Base-by-base conservation (phyloP, 768 basidiomycete genomes). In the Megacollybia marginata region DNA sequence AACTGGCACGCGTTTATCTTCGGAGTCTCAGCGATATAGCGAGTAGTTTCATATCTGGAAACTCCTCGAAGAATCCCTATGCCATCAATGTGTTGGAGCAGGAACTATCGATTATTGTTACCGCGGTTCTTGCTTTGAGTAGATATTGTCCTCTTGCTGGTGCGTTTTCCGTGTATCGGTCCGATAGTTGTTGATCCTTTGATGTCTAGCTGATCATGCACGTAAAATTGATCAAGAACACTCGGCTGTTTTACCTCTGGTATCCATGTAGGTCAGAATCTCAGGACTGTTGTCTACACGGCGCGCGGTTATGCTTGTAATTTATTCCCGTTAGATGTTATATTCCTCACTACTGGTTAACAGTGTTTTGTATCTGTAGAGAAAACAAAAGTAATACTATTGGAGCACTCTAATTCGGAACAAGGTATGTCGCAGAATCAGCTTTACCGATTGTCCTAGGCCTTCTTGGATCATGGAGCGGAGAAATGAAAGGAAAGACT, bases 1-100 rank as follows among this genome's bases (percentile, higher is more conserved):
- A 57, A 33, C 65, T 65, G 12, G 68, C 70, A n/a, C 68, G 70
- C 47, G 62, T 68, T 2, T 69, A 70, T 54, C 48, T 72, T 45
- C 65, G 63, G 35, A 60, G 66, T 52, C 52, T 70, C 49, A 51
- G 54, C 33, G 44, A 55, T 19, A 58, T 60, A 44, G 59, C 33
- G 42, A 50, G 42, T 59, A 49, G 46, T 31, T 28, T 3, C 23
- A 28, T 28, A 6, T 44, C 51, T 52, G 36, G 16, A 43, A 51
- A 47, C 36, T 32, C 48, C 47, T 18, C 42, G 42, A 50, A 52
- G 47, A 57, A 51, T 28, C 49, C 54, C 42, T 63, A 58, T 50
- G 19, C 48, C 12, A 46, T 59, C 18, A 31, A 35, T 15, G 50
- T 56, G 36, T 53, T 66, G 32, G 62, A 68, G 49, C 60, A 64